Conservation (phyloP, 2,329 filamentous ascomycete species). For the Blastomyces emzantsi region DNA sequence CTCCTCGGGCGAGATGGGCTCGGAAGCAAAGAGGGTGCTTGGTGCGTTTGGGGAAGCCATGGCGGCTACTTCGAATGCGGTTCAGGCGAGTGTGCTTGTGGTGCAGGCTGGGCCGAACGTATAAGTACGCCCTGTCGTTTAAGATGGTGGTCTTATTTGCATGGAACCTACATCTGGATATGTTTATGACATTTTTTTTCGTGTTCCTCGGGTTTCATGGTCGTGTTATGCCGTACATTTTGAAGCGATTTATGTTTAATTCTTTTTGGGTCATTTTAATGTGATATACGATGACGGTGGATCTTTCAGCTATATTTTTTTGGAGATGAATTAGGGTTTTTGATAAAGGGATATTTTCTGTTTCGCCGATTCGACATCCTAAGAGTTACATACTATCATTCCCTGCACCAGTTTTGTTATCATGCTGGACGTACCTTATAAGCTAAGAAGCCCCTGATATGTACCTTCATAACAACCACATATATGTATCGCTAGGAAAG, state of each 20-base stretch:
- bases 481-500: too few species aligned
- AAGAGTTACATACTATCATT: too few species aligned
- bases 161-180: neutral
- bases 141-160: neutral
- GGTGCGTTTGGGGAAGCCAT: slow-evolving; percentile 31
- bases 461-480: too few species aligned
- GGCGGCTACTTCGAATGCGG: slow-evolving; percentile 47
- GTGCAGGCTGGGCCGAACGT: slow-evolving; percentile 48
- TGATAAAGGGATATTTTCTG: neutral
- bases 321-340: neutral
- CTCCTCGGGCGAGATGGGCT: slow-evolving; percentile 31
- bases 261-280: neutral
- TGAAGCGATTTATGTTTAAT: too few species aligned
- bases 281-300: neutral
- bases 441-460: too few species aligned
- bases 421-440: too few species aligned
- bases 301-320: neutral
- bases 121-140: slow-evolving; percentile 16
- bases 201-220: neutral
- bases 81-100: slow-evolving; percentile 61
- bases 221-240: too few species aligned
- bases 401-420: too few species aligned
- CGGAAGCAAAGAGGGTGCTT: slow-evolving; percentile 25
- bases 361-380: too few species aligned
- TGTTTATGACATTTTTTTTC: neutral